Base-by-base conservation (phyloP, 768 basidiomycete species). In the Calvatia gigantea region DNA sequence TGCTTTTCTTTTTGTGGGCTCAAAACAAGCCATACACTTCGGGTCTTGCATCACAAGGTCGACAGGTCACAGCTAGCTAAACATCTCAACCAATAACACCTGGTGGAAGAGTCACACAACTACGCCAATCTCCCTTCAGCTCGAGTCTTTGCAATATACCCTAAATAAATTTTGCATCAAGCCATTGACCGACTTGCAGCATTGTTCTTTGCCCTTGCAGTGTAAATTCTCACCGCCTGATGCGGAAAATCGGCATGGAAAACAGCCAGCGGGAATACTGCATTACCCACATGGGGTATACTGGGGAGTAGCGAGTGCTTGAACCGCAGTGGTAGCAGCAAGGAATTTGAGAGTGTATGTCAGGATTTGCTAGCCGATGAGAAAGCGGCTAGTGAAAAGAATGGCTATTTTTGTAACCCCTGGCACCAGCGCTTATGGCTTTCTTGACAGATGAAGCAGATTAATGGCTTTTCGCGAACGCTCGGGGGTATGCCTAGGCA, bases 301-400 rank as follows among this genome's bases (percentile, higher is more conserved):
- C 19, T 29, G 7, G 19, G 51, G 39, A 32, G 41, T 33, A 2
- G 51, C 41, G 14, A n/a, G 17, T 17, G 37, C 49, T 11, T 51
- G 35, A 15, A 19, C 35, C 4, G 49, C 49, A 17, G 17, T 4
- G 15, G 23, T n/a, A 28, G 23, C 37, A n/a, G 25, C 35, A 15
- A 51, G 14, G 7, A 51, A 23, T 38, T 51, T 51, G 37, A 51
- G 2, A n/a, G 49, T 9, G 35, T 51, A 51, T 38, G 39, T 51
- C 21, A n/a, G n/a, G n/a, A n/a, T 6, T 28, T 21, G 23, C n/a
- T 45, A 23, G 43, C n/a, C n/a, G n/a, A n/a, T n/a, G n/a, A n/a
- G n/a, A n/a, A n/a, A n/a, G n/a, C n/a, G n/a, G n/a, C n/a, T n/a
- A n/a, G n/a, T n/a, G n/a, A n/a, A n/a, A n/a, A n/a, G n/a, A n/a